Evolutionary conservation across 2,329 filamentous ascomycete species (phyloP), one percentile per base, ranked within the genome.

Genomic region (Fusarium veterinarium): DNA sequence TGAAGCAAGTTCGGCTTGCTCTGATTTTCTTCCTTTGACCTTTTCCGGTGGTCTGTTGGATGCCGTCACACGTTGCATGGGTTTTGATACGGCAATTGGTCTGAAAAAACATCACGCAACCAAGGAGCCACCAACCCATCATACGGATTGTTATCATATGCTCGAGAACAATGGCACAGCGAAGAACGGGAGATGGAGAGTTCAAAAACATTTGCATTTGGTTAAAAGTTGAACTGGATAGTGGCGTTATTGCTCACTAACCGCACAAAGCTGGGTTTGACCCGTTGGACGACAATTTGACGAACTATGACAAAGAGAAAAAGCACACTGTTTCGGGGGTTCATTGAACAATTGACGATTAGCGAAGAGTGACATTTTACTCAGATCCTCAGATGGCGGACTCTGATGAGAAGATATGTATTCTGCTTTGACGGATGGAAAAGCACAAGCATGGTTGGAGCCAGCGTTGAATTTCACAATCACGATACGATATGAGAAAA

Each of bases 391-490:
- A 49, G 38, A 48, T 48, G 41, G 38, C 35, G 44, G 58, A 49
- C n/a, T 45, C 33, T 42, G 41, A 53, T 42, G 67, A 52, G 28
- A 60, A 55, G 44, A 64, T 52, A 45, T 23, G 59, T 51, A 52
- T 51, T 48, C 45, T 60, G 40, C 51, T 58, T 57, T 35, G 44
- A 52, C 33, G 37, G 33, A 56, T 44, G 40, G 49, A 63, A 74
- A 76, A 72, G 46, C 55, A 65, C 60, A 63, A 73, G 67, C 69
- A 71, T 76, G 59, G 55, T 62, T 44, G 72, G 64, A 77, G 52
- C 65, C 64, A 73, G 72, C 69, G 71, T 72, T 63, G 75, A 71
- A 51, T 60, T 68, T 76, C 58, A 52, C 33, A 46, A 74, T 60
- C 66, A 52, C 38, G 52, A 74, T 51, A 52, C 41, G 48, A 74